phyloP scores from a whole-genome alignment of 139 green algal species.

The Chlamydomonas sphaeroides region DNA sequence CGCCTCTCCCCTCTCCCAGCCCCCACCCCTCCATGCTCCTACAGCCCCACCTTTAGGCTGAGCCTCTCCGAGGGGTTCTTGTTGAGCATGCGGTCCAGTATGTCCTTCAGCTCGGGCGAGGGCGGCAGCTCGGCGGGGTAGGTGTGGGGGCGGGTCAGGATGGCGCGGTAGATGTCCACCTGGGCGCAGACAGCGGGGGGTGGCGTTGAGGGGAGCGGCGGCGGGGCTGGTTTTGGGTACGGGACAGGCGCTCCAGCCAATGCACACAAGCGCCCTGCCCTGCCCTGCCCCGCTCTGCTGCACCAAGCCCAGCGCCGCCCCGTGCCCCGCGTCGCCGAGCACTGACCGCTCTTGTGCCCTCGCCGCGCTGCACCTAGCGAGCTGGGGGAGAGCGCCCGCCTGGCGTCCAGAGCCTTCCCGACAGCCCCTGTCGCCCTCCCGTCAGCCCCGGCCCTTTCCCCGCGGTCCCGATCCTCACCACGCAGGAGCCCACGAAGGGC shows the following conservation, averaged over 20 bases:
- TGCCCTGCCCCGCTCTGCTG: too few species aligned
- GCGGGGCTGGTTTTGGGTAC: too few species aligned
- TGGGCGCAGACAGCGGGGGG: background rate
- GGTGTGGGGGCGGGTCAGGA: conserved; percentile 36
- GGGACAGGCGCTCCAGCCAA: too few species aligned
- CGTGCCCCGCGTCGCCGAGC: too few species aligned
- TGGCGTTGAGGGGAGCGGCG: background rate
- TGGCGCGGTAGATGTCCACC: conserved; percentile 58
- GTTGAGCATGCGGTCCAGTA: conserved; percentile 79
- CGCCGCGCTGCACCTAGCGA: too few species aligned
- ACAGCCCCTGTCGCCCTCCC: too few species aligned
- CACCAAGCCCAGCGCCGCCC: too few species aligned
- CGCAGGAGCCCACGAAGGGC: conserved; percentile 68
- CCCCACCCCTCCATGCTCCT: background rate
- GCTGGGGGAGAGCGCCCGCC: too few species aligned
- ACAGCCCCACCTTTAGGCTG: conserved; percentile 59
- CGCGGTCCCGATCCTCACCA: conserved; percentile 47
- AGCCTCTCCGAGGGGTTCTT: conserved; percentile 83
- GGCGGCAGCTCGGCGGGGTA: conserved; percentile 40
- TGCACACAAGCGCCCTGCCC: too few species aligned
- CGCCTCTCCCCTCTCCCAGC: background rate
- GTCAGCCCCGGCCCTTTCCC: too few species aligned
- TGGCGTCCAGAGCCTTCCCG: too few species aligned
- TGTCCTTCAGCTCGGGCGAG: conserved; percentile 54
- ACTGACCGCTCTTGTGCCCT: too few species aligned